phyloP scores from a whole-genome alignment of 495 filamentous ascomycete genomes.

The Podospora australis region DNA sequence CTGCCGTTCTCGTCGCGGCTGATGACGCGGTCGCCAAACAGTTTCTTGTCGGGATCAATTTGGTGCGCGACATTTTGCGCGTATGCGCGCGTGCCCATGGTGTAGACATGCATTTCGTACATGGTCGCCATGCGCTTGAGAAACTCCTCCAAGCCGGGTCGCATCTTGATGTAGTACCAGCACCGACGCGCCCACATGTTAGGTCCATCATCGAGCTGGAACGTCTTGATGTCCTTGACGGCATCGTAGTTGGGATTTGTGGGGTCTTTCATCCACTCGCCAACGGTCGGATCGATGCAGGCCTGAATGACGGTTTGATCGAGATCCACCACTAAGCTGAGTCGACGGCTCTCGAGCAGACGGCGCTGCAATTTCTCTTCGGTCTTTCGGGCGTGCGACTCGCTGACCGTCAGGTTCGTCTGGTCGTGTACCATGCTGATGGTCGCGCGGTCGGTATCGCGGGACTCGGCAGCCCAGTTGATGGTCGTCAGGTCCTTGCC shows the following conservation, averaged over 20 bases:
- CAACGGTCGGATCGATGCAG: constrained; percentile 92
- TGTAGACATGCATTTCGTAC: constrained; percentile 97
- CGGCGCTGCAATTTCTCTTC: constrained; percentile 83
- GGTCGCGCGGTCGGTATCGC: constrained; percentile 69
- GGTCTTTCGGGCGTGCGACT: constrained; percentile 65
- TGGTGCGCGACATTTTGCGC: constrained; percentile 86
- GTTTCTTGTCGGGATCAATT: constrained; percentile 80
- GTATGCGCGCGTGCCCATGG: constrained; percentile 95
- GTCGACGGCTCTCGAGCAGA: constrained; percentile 67
- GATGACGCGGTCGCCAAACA: constrained; percentile 91
- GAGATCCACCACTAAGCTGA: constrained; percentile 92
- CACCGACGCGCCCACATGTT: constrained; percentile 55
- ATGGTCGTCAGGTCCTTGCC: constrained; percentile 92
- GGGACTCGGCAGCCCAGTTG: constrained; percentile 43
- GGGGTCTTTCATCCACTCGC: constrained; percentile 86
- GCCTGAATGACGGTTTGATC: constrained; percentile 99
- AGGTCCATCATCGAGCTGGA: constrained; percentile 85
- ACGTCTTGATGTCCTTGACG: constrained; percentile 77
- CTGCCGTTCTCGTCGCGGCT: constrained; percentile 95
- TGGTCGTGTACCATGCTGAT: constrained; percentile 94
- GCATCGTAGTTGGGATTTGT: constrained; percentile 86
- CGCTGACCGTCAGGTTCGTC: constrained; percentile 66
- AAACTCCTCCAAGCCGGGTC: constrained; percentile 83
- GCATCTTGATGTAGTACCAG: constrained; percentile 98
- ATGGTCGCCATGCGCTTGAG: constrained; percentile 69